Evolutionary conservation across 2,329 filamentous ascomycete genomes (phyloP), one percentile per base, ranked within the genome.

Genomic region (Colletotrichum phormii): DNA sequence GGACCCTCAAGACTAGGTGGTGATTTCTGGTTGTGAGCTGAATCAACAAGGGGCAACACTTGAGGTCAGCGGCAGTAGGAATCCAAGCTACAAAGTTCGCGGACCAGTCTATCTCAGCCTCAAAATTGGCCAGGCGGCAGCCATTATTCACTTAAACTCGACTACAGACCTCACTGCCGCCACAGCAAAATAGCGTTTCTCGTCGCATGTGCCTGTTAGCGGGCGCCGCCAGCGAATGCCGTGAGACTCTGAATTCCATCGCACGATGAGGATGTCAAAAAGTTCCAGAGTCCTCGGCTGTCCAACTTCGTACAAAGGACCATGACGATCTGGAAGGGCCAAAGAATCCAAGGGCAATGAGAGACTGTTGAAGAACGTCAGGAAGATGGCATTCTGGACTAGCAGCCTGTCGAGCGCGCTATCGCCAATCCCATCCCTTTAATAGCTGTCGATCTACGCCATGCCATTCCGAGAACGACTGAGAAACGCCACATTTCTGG

Each of bases 351-450:
- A 57, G 53, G 12, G 53, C 22, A 22, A 7, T 11, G 15, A 5
- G 54, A 15, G 8, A 18, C 37, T 24, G 26, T 13, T 58, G 60
- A 64, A 64, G 59, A 70, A 64, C 59, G 60, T 57, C 66, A 13
- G 59, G 8, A 54, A 35, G 15, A 31, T 64, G n/a, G 54, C 42
- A 49, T 46, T 22, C 15, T 2, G 15, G 24, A 15, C 70, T 69
- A 69, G 46, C 70, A 60, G 46, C 42, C 42, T 54, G n/a, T 51
- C 18, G 35, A 26, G 9, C 26, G 60, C 70, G 60, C 66, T 37
- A 64, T 72, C 54, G n/a, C 70, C 70, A 72, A 72, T 59, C 33
- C 60, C 35, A 72, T 72, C 70, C 70, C 70, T 72, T 70, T 60
- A 67, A 70, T 72, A 70, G 33, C 61, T 64, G 70, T 70, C 70